These are phyloP conservation scores for Fusarium proliferatum DNA, from an alignment of 2,329 filamentous ascomycete genomes.

Conservation along the genomic window DNA sequence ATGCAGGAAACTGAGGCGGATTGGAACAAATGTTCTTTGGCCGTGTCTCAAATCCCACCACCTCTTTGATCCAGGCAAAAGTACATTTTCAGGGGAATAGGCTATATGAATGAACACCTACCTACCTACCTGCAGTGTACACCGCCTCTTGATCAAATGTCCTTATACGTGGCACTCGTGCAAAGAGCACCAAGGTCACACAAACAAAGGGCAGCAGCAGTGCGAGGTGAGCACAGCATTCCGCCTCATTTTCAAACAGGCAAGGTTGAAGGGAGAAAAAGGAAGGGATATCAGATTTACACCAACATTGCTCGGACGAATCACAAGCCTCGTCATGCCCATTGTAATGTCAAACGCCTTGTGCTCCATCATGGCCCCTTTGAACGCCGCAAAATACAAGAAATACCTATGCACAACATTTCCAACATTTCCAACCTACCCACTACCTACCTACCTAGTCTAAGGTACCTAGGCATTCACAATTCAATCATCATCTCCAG, in stretches of 20 bases:
- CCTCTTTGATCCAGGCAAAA: neutral
- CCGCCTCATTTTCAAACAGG: slow-evolving; percentile 9
- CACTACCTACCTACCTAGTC: too few relatives aligned
- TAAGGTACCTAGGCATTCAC: neutral
- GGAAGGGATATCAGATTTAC: neutral
- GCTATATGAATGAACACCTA: neutral
- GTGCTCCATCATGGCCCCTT: neutral
- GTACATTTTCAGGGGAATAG: neutral
- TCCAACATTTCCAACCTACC: too few relatives aligned
- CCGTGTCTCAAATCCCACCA: neutral
- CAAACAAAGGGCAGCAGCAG: slow-evolving; percentile 5
- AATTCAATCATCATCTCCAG: slow-evolving; percentile 42
- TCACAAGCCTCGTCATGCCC: neutral
- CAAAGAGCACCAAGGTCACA: neutral
- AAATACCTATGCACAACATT: neutral
- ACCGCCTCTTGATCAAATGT: neutral
- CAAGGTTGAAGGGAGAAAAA: neutral
- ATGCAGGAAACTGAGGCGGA: neutral
- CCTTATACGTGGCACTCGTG: slow-evolving; percentile 9
- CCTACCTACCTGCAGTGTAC: neutral
- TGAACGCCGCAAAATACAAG: slow-evolving; percentile 25
- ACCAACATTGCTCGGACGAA: neutral
- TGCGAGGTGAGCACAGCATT: neutral
- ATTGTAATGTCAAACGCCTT: slow-evolving; percentile 19
- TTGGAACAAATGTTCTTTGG: neutral